Base-by-base conservation (phyloP, 164 flowering plant genomes). In the Nymphaea colorata region DNA sequence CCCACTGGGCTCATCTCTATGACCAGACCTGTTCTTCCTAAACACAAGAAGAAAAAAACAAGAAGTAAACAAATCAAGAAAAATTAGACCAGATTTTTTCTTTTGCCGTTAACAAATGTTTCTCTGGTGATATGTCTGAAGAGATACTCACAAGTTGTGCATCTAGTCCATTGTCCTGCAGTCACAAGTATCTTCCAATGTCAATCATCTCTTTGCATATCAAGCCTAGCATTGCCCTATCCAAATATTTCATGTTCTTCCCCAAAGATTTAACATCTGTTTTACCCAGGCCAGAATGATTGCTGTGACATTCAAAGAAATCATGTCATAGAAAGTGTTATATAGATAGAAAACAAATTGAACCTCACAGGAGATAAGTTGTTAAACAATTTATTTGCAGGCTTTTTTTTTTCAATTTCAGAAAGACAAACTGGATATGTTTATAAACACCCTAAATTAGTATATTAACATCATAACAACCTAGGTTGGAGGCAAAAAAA, bases 181-280 rank as follows among this genome's bases (percentile, higher is more conserved):
- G 7, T 97, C 99, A 94, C 82, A 80, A 76, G 17, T 82, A 73
- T 73, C 99, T 85, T 25, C 96, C 99, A 79, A 80, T 75, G 72
- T 94, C 97, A 6, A 91, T 91, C 42, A 91, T 90, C 69, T 85
- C 86, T 80, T 94, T 94, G 85, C 99, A 94, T 83, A 80, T 86
- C 62, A 87, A 87, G 2, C 97, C 99, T 68, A 94, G 43, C 42
- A 68, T 72, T 25, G 99, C 99, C 71, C 99, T 83, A 70, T 91
- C 93, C 25, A 70, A 69, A 4, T 87, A 79, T 45, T 80, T 65
- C 86, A 94, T 84, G 65, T 76, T 83, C 78, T 72, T 85, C 42
- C 81, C 71, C 25, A 86, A 44, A 41, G 79, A 89, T 72, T 78
- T 91, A 67, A 84, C 86, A 45, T 45, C 53, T 5, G 5, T 45